These are phyloP conservation scores for Francoa sonchifolia DNA, from an alignment of 441 rosid genomes.

Conservation along the genomic window DNA sequence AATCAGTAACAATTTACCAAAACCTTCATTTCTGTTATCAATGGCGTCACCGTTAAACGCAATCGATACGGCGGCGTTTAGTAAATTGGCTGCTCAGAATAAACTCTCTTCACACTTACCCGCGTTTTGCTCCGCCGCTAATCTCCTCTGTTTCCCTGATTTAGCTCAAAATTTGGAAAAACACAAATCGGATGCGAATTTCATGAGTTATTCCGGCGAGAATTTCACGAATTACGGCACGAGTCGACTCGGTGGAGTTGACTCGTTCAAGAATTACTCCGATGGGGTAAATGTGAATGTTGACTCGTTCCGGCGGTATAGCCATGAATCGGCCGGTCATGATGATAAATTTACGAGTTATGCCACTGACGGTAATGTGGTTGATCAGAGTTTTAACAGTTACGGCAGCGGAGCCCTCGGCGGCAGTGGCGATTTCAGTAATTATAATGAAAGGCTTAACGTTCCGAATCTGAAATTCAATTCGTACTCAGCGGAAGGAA, in stretches of 20 bases:
- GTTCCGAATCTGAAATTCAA: constrained; percentile 12
- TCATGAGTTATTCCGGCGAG: constrained; percentile 2
- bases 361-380: constrained; percentile 8
- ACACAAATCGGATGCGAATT: constrained; percentile 7
- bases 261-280: constrained; percentile 15
- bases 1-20: constrained; percentile 7
- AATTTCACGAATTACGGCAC: constrained; percentile 15
- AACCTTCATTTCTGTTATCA: constrained; percentile 10
- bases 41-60: constrained; percentile 9
- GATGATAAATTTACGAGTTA: constrained; percentile 4
- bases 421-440: constrained; percentile 12
- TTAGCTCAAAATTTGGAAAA: not conserved
- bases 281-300: not conserved
- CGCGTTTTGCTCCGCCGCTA: constrained; percentile 7
- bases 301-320: constrained; percentile 12
- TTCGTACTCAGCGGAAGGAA: constrained; percentile 8
- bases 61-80: constrained; percentile 5
- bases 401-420: constrained; percentile 12
- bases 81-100: constrained; percentile 5
- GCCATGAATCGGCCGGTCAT: constrained; percentile 6
- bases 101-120: constrained; percentile 7
- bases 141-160: constrained; percentile 12
- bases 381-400: constrained; percentile 9
- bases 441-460: constrained; percentile 9
- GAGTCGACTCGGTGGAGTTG: constrained; percentile 8